Conservation (phyloP, 2,329 filamentous ascomycete species). For the Fusarium sp. region DNA sequence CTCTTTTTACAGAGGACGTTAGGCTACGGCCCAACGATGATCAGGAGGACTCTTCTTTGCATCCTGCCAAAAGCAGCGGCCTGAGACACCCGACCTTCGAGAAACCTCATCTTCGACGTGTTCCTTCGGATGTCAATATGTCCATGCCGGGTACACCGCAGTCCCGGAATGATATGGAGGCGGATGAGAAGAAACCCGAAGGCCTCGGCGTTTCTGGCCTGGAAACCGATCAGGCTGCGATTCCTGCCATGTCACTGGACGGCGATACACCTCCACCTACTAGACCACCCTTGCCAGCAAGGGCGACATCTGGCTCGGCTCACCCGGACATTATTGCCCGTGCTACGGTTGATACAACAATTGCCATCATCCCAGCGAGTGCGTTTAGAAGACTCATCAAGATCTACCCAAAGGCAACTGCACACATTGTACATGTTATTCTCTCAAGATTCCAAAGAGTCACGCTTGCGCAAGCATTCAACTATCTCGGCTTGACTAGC, state of each 20-base stretch:
- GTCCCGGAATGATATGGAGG: conserved; percentile 41
- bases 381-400: conserved; percentile 92
- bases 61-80: conserved; percentile 39
- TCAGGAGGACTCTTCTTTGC: conserved; percentile 59
- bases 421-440: conserved; percentile 98
- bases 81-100: conserved; percentile 44
- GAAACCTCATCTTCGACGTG: conserved; percentile 19
- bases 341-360: conserved; percentile 95
- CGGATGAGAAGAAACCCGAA: conserved; percentile 29
- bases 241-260: conserved; percentile 82
- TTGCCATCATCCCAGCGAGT: conserved; percentile 96
- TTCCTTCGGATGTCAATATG: conserved; percentile 34
- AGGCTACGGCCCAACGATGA: conserved; percentile 79
- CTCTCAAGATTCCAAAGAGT: conserved; percentile 93
- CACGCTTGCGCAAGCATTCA: conserved; percentile 92
- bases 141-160: conserved; percentile 54
- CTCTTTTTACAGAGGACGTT: conserved; percentile 95
- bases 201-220: conserved; percentile 14
- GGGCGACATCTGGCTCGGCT: conserved; percentile 73
- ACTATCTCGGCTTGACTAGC: conserved; percentile 89
- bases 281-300: conserved; percentile 54
- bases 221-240: conserved; percentile 53
- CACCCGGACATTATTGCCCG: conserved; percentile 98
- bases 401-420: conserved; percentile 94
- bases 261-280: conserved; percentile 44